Evolutionary conservation across 129 eudicot genomes (phyloP).

Genomic region (Saposhnikovia divaricata): DNA sequence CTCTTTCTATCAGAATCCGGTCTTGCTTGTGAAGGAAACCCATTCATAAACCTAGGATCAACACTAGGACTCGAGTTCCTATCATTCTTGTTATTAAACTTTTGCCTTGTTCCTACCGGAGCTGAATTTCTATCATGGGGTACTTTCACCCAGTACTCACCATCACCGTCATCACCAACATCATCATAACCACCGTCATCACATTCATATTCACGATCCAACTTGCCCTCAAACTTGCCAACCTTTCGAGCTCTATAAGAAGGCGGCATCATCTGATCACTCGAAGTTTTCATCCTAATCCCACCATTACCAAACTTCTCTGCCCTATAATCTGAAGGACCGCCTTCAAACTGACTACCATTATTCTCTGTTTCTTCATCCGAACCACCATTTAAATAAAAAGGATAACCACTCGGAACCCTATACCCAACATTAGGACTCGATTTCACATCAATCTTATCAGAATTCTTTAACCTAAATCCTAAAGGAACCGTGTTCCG

Average conservation of each 20-base stretch:
- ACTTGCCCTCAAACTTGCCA: slow-evolving; percentile 36
- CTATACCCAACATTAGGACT: slow-evolving; percentile 21
- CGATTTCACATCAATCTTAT: slow-evolving; percentile 6
- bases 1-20: slow-evolving; percentile 8
- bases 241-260: slow-evolving; percentile 26
- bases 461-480: slow-evolving; percentile 8
- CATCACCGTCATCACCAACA: slow-evolving; percentile 18
- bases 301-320: slow-evolving; percentile 20
- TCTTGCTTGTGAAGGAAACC: slow-evolving; percentile 10
- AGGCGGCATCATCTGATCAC: slow-evolving; percentile 18
- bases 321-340: slow-evolving; percentile 12
- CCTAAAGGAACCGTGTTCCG: slow-evolving; percentile 12
- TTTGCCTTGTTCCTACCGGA: slow-evolving; percentile 24
- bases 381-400: slow-evolving; percentile 20
- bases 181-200: slow-evolving; percentile 16
- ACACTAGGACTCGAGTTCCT: slow-evolving; percentile 21
- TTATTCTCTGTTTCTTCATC: slow-evolving; percentile 10
- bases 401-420: slow-evolving; percentile 17
- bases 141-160: slow-evolving; percentile 34
- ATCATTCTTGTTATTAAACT: slow-evolving; percentile 17
- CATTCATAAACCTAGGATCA: slow-evolving; percentile 19
- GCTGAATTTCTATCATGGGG: slow-evolving; percentile 19
- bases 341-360: background rate
- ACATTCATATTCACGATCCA: slow-evolving; percentile 19
- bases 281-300: slow-evolving; percentile 6